phyloP scores from a whole-genome alignment of 2,329 filamentous ascomycete genomes.

The Simplicillium aogashimaense region DNA sequence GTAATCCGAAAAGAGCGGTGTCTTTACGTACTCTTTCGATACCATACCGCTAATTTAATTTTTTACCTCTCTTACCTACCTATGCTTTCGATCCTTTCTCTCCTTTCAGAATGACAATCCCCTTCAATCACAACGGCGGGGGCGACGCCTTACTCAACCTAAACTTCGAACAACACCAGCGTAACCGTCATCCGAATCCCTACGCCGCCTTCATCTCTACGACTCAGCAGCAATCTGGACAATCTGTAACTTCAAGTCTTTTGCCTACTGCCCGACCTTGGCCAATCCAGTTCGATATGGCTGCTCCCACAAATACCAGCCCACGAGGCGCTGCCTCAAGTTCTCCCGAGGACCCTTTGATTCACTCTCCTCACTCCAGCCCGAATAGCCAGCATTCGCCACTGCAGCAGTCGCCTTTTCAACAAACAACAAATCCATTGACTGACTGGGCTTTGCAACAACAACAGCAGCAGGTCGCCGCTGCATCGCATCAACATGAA shows the following conservation, averaged over 20 bases:
- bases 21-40: background rate
- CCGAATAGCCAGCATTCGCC: slow-evolving; percentile 39
- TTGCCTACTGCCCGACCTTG: slow-evolving; percentile 31
- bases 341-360: slow-evolving; percentile 40
- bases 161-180: slow-evolving; percentile 48
- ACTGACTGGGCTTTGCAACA: slow-evolving; percentile 54
- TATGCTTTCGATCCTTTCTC: slow-evolving; percentile 11
- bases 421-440: slow-evolving; percentile 39
- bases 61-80: background rate
- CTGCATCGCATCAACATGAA: slow-evolving; percentile 9
- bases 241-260: slow-evolving; percentile 19
- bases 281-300: slow-evolving; percentile 44
- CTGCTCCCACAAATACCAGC: slow-evolving; percentile 21
- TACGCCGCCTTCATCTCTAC: slow-evolving; percentile 19
- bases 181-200: slow-evolving; percentile 45
- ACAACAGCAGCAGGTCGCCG: slow-evolving; percentile 31
- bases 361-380: slow-evolving; percentile 40
- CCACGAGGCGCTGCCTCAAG: slow-evolving; percentile 34
- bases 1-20: background rate
- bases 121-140: slow-evolving; percentile 45
- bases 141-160: slow-evolving; percentile 53
- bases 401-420: slow-evolving; percentile 45
- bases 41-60: background rate
- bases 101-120: slow-evolving; percentile 42
- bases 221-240: too few relatives aligned